A percentile compares a stretch with the other conserved stretches of the same genome.
These are phyloP conservation scores for Plantago major DNA, from an alignment of 257 asterid genomes.

Conservation along the genomic window DNA sequence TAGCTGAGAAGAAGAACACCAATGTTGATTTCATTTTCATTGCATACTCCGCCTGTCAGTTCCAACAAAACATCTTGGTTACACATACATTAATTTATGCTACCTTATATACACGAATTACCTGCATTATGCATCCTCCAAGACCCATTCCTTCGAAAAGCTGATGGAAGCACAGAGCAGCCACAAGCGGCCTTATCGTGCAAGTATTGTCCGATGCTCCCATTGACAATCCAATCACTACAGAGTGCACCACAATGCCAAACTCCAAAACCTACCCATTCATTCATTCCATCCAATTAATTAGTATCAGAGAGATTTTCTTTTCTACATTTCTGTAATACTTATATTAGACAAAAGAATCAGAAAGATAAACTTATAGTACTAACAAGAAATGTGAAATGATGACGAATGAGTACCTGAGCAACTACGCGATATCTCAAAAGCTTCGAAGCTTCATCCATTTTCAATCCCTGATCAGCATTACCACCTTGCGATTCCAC, in stretches of 20 bases:
- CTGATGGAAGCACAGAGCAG: constrained; percentile 32
- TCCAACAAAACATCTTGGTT: background rate
- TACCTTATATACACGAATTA: background rate
- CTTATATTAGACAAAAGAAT: no score
- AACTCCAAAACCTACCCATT: constrained; percentile 24
- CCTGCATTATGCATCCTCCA: constrained; percentile 45
- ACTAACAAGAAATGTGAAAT: background rate
- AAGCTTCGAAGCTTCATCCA: constrained; percentile 4
- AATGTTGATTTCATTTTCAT: constrained; percentile 24
- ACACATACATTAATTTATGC: no score
- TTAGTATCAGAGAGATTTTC: no score
- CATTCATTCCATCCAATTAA: no score
- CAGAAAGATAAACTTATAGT: background rate
- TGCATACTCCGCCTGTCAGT: constrained; percentile 32
- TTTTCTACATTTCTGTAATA: no score
- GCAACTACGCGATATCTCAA: constrained; percentile 17
- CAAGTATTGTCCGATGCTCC: constrained; percentile 27
- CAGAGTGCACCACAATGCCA: constrained; percentile 30
- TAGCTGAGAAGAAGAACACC: constrained; percentile 38
- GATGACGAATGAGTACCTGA: background rate
- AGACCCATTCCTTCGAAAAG: constrained; percentile 34
- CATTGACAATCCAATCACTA: constrained; percentile 26
- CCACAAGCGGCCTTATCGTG: constrained; percentile 26
- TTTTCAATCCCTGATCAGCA: background rate
- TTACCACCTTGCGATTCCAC: constrained; percentile 17